Percentiles rank a stretch among this genome's conserved stretches.
These are phyloP conservation scores for Stropharia rugosoannulata DNA, from an alignment of 768 basidiomycete species.

Conservation along the genomic window DNA sequence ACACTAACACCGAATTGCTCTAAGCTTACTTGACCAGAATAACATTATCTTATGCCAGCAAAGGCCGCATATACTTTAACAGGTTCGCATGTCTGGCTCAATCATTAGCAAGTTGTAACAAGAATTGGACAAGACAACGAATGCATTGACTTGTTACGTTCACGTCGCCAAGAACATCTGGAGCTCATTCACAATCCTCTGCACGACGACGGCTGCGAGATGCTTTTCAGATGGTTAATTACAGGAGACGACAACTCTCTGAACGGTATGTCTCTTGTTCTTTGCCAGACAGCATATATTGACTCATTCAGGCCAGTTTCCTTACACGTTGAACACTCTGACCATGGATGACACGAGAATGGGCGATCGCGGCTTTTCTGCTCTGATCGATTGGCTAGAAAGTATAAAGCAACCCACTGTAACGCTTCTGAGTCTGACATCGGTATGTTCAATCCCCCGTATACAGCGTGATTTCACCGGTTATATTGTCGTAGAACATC, in stretches of 20 bases:
- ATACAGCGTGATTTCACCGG: neutral
- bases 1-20: too few species aligned
- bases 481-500: constrained; percentile 8
- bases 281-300: neutral
- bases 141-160: neutral
- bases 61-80: too few species aligned
- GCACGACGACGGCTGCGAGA: constrained; percentile 2
- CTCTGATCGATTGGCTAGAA: constrained; percentile 15
- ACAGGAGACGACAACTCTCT: neutral
- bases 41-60: too few species aligned
- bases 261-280: neutral
- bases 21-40: too few species aligned
- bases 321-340: constrained; percentile 6
- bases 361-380: constrained; percentile 11
- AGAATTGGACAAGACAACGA: neutral
- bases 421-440: constrained; percentile 4
- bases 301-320: neutral
- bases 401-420: constrained; percentile 4
- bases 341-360: constrained; percentile 12
- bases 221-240: constrained; percentile 8
- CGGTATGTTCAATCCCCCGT: constrained; percentile 4
- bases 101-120: neutral
- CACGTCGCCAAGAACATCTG: neutral
- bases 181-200: neutral
- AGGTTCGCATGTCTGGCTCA: too few species aligned